These are phyloP conservation scores for Blastobotrys capitulatus DNA, from an alignment of 1,139 yeast genomes.

Conservation along the genomic window DNA sequence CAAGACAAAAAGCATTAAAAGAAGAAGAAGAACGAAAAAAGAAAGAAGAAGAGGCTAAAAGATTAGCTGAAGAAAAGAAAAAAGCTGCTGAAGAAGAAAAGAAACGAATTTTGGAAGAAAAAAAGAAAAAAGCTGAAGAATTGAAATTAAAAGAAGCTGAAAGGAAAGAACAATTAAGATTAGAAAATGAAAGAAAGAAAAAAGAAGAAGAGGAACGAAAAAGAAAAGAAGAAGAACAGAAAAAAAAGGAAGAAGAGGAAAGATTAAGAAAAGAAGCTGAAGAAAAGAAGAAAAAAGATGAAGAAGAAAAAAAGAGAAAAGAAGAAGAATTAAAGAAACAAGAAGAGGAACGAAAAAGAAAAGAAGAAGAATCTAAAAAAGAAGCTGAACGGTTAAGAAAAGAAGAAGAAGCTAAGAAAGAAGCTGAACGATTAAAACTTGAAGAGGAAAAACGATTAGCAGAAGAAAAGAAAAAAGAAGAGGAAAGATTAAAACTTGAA, in stretches of 20 bases:
- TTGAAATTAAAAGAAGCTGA: slow-evolving; percentile 18
- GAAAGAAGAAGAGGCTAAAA: slow-evolving; percentile 4
- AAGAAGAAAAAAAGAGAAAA: slow-evolving; percentile 14
- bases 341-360: slow-evolving; percentile 51
- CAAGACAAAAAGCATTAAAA: background rate
- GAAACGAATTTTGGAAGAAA: slow-evolving; percentile 13
- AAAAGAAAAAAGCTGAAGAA: slow-evolving; percentile 2
- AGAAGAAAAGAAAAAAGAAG: slow-evolving; percentile 1
- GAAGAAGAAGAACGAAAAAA: background rate
- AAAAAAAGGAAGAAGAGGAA: slow-evolving; percentile 36
- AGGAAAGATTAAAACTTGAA: background rate
- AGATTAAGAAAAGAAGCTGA: slow-evolving; percentile 44
- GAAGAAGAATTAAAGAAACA: slow-evolving; percentile 25
- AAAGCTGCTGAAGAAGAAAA: slow-evolving; percentile 14
- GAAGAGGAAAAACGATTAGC: background rate
- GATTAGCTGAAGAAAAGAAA: slow-evolving; percentile 1
- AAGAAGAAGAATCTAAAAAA: slow-evolving; percentile 1
- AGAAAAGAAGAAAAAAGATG: slow-evolving; percentile 7
- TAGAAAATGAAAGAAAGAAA: slow-evolving; percentile 23
- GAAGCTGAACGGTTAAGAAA: slow-evolving; percentile 1
- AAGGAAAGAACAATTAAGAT: background rate
- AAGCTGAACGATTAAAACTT: background rate
- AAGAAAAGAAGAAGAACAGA: slow-evolving; percentile 30
- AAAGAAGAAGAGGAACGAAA: slow-evolving; percentile 58
- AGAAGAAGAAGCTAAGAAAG: slow-evolving; percentile 41